phyloP scores from a whole-genome alignment of 192 early-diverging fungal species.

The Coemansia sp. region DNA sequence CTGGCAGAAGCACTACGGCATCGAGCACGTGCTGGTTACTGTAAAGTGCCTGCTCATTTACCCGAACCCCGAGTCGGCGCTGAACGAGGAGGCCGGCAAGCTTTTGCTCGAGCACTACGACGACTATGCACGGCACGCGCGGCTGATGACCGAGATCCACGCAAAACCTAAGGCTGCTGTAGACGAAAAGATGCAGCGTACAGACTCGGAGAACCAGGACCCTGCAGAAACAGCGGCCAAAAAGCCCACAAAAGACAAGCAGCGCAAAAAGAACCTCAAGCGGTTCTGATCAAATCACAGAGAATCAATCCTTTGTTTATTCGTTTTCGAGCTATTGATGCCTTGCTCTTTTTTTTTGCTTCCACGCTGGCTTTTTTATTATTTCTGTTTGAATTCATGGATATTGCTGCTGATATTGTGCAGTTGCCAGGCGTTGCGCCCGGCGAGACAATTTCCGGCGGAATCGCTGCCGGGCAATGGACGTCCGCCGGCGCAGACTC shows the following conservation, averaged over 20 bases:
- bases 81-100: constrained; percentile 94
- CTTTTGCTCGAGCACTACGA: constrained; percentile 86
- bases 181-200: too few species aligned
- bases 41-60: constrained; percentile 93
- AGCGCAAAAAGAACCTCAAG: constrained; percentile 51
- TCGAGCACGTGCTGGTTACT: constrained; percentile 83
- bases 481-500: neutral
- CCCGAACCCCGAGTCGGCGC: constrained; percentile 93
- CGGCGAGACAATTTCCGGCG: constrained; percentile 9
- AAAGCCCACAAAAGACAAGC: constrained; percentile 9
- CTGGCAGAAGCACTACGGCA: constrained; percentile 86
- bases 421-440: constrained; percentile 19
- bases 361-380: neutral
- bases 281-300: too few species aligned
- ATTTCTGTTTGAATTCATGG: constrained; percentile 13
- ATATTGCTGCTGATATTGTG: constrained; percentile 23
- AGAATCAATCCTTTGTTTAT: too few species aligned
- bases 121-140: constrained; percentile 77
- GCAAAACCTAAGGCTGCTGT: constrained; percentile 52
- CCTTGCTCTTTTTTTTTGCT: neutral
- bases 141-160: constrained; percentile 79
- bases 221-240: constrained; percentile 5
- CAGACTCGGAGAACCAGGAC: constrained; percentile 22
- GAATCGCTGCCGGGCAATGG: constrained; percentile 12
- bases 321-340: too few species aligned